These are phyloP conservation scores for Saturnispora silvae DNA, from an alignment of 805 yeast species.

Conservation along the genomic window DNA sequence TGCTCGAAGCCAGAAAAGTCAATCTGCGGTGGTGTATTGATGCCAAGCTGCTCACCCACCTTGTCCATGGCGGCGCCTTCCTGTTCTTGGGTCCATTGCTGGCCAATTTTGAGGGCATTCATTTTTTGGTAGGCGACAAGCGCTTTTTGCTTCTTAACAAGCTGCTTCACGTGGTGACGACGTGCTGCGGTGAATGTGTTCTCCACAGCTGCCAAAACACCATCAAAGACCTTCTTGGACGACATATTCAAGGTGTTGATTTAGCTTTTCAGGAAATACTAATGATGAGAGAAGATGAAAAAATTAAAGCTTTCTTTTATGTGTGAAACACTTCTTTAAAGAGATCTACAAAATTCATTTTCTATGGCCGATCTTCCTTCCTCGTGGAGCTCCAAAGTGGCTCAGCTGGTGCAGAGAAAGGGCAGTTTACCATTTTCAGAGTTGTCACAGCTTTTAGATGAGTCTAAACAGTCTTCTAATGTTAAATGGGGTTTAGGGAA, in stretches of 20 bases:
- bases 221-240: slow-evolving; percentile 7
- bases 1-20: slow-evolving; percentile 20
- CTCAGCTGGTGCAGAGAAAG: not conserved
- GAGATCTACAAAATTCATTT: no score
- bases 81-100: slow-evolving; percentile 22
- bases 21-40: slow-evolving; percentile 21
- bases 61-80: slow-evolving; percentile 28
- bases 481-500: not conserved
- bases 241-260: no score
- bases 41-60: slow-evolving; percentile 20
- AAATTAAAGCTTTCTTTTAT: no score
- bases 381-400: not conserved
- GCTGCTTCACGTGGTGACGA: slow-evolving; percentile 30
- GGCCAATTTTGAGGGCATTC: slow-evolving; percentile 32
- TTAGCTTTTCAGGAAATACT: no score
- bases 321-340: no score
- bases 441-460: not conserved
- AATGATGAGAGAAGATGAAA: no score
- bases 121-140: slow-evolving; percentile 38
- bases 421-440: not conserved
- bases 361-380: slow-evolving; percentile 4
- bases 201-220: slow-evolving; percentile 28
- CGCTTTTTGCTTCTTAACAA: slow-evolving; percentile 35
- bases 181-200: slow-evolving; percentile 28
- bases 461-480: not conserved